A percentile compares a stretch with the other conserved stretches of the same genome.
These are phyloP conservation scores for Rhodotorula sp. DNA, from an alignment of 1,284 basidiomycete species.

Conservation along the genomic window DNA sequence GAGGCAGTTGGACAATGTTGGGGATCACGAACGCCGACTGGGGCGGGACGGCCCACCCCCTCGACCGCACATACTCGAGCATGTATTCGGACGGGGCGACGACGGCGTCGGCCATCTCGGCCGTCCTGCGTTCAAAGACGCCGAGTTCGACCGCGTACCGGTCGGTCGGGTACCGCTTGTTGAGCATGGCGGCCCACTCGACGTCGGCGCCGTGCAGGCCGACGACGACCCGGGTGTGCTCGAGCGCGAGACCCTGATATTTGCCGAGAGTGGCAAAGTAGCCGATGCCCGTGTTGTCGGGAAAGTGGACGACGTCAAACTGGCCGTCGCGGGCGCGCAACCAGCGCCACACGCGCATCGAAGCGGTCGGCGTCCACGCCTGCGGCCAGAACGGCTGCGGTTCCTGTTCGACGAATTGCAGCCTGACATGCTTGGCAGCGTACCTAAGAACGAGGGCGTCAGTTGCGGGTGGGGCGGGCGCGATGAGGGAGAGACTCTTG, in stretches of 20 bases:
- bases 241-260: slow-evolving; percentile 34
- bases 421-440: slow-evolving; percentile 10
- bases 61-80: slow-evolving; percentile 27
- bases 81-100: slow-evolving; percentile 41
- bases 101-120: slow-evolving; percentile 38
- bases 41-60: slow-evolving; percentile 32
- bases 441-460: neutral
- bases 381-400: slow-evolving; percentile 30
- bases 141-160: slow-evolving; percentile 34
- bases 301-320: slow-evolving; percentile 40
- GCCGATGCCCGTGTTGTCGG: slow-evolving; percentile 41
- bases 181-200: slow-evolving; percentile 40
- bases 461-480: neutral
- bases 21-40: slow-evolving; percentile 30
- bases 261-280: slow-evolving; percentile 32
- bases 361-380: slow-evolving; percentile 36
- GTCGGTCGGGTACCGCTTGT: slow-evolving; percentile 36
- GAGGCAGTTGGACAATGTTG: slow-evolving; percentile 22
- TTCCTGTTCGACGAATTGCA: slow-evolving; percentile 29
- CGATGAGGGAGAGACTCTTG: no score
- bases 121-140: slow-evolving; percentile 32
- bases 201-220: slow-evolving; percentile 40
- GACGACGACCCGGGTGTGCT: slow-evolving; percentile 27
- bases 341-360: slow-evolving; percentile 32
- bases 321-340: slow-evolving; percentile 19